phyloP scores from a whole-genome alignment of 129 eudicot species.

The Mikania micrantha region DNA sequence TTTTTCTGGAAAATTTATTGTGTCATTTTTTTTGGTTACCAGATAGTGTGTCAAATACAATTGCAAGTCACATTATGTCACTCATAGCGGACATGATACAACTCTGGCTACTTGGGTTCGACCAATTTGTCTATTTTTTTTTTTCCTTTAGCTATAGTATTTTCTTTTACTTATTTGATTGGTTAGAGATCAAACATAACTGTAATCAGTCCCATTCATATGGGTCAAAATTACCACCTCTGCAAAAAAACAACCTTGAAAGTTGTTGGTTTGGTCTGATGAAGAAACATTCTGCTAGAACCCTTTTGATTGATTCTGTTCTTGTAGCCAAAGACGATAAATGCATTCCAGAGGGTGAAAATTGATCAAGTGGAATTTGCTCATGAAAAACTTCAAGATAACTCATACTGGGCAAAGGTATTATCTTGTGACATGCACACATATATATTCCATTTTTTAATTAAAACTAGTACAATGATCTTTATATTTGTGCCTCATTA shows the following conservation, averaged over 20 bases:
- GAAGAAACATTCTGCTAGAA: neutral
- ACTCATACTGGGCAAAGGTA: conserved; percentile 89
- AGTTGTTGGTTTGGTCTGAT: neutral
- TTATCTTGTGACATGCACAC: neutral
- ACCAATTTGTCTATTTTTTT: too few species aligned
- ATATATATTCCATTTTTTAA: too few species aligned
- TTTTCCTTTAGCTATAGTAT: neutral
- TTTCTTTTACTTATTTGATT: neutral
- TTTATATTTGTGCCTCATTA: too few species aligned
- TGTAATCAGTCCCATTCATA: neutral
- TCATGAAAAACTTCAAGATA: conserved; percentile 62
- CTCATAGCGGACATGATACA: too few species aligned
- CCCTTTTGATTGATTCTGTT: conserved; percentile 13
- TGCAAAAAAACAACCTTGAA: neutral
- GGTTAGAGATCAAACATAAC: neutral
- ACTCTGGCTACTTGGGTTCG: too few species aligned
- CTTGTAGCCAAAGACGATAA: conserved; percentile 66
- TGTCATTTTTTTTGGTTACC: too few species aligned
- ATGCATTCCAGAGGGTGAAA: conserved; percentile 90
- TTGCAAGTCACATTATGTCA: too few species aligned
- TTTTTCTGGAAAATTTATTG: too few species aligned
- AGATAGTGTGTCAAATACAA: too few species aligned
- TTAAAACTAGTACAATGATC: too few species aligned
- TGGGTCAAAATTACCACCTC: neutral
- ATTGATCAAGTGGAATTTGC: conserved; percentile 66